Evolutionary conservation across 106 monocot genomes (phyloP).

Genomic region (Acorus calamus): DNA sequence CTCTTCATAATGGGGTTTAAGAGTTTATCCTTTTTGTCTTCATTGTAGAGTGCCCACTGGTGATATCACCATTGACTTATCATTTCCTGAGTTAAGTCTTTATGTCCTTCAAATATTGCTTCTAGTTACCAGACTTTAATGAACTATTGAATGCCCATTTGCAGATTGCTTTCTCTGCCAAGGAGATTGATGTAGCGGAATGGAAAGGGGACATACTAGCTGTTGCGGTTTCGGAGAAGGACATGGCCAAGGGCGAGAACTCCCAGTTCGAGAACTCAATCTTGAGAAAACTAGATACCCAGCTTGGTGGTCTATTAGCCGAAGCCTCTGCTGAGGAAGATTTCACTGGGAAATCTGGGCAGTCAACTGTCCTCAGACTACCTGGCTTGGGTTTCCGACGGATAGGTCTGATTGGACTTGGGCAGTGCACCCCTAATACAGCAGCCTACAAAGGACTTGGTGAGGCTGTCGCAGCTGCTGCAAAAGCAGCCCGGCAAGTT

Average conservation of each 20-base stretch:
- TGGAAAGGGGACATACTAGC: conserved; percentile 96
- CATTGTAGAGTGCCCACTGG: too few relatives aligned
- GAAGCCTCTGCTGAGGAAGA: conserved; percentile 80
- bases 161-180: conserved; percentile 70
- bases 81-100: too few relatives aligned
- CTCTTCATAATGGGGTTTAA: too few relatives aligned
- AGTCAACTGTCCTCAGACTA: conserved; percentile 71
- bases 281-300: conserved; percentile 61
- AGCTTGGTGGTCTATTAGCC: conserved; percentile 59
- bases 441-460: conserved; percentile 49
- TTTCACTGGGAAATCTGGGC: conserved; percentile 86
- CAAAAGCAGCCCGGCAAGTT: conserved; percentile 69
- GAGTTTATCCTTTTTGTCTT: too few relatives aligned
- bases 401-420: conserved; percentile 61
- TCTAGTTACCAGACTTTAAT: too few relatives aligned
- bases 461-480: conserved; percentile 66
- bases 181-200: conserved; percentile 61
- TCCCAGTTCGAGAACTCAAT: conserved; percentile 79
- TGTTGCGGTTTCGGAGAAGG: conserved; percentile 78
- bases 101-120: too few relatives aligned
- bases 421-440: conserved; percentile 20
- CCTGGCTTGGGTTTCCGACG: conserved; percentile 73
- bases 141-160: background rate
- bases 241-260: conserved; percentile 61
- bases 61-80: too few relatives aligned